Base-by-base conservation (phyloP, 169 alveolate genomes). In the Plasmodium blacklocki region DNA sequence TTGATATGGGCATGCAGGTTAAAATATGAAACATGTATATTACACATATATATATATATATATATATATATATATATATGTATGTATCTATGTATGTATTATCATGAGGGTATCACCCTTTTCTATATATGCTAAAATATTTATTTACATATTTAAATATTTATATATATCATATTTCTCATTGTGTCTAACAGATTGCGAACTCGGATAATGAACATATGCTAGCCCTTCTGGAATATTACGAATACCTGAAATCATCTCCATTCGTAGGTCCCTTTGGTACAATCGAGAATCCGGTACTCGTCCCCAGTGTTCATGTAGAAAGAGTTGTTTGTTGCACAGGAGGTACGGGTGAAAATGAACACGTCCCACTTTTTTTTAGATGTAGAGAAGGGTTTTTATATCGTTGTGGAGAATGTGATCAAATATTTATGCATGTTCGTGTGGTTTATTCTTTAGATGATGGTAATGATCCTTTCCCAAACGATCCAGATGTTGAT, bases 371-470 rank as follows among this genome's bases (percentile, higher is more conserved):
- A 5, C 67, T 93, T 26, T 94, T 94, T 95, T 93, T 94, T 93
- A 93, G 96, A 76, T 95, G 97, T 87, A 89, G 97, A 8, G 98
- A 96, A 89, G 98, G 98, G 1, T 96, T 96, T 78, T 89, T 96
- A 19, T 96, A 96, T 88, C 95, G 98, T 19, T 96, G 98, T 66
- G 98, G 98, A 49, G 98, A 96, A 75, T 96, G 98, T 73, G 98
- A 96, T 74, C 98, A 96, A 93, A 96, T 96, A 56, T 96, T 96
- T 94, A 96, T 96, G 98, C 95, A 95, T 54, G 98, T 96, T 6
- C 91, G 97, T 14, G 97, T 96, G 56, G 43, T 90, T 52, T 95
- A 95, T 93, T 93, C 96, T 2, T 88, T 95, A 29, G 96, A 94
- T 19, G 97, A 95, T 71, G 97, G 97, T 4, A 93, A 94, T 21